Evolutionary conservation across 2,329 filamentous ascomycete species (phyloP), one percentile per base, ranked within the genome.

Genomic region (Botrytis galanthina): DNA sequence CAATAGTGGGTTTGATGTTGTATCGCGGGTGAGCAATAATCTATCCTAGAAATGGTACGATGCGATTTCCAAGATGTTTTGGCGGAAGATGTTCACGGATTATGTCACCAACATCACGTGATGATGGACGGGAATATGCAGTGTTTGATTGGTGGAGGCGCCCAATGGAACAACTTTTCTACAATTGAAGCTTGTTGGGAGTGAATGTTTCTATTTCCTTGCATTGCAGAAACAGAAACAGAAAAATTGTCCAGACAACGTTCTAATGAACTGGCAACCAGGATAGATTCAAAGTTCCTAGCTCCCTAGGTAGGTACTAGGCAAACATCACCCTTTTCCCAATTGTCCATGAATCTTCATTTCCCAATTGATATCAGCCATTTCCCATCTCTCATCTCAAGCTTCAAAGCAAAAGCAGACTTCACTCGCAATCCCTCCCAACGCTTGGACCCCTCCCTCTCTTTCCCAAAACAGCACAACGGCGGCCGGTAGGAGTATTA

Each of bases 1-100:
- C 26, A 51, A 32, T 75, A 61, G 54, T 61, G 64, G 59, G 61
- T 74, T 71, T 73, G 71, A 37, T 60, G 60, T 66, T 73, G 71
- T 71, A 57, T 71, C 60, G 54, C 59, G 69, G 66, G 70, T 37
- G 39, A 32, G 44, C 66, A 67, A 57, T 54, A 37, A 16, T 48
- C 59, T 60, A 57, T 60, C 54, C 29, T 57, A 57, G 70, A 71
- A 60, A 73, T 78, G 75, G 77, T 74, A 73, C 73, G 75, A 70
- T 73, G 12, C 51, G 51, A 63, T 59, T 67, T 70, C 67, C 67
- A 71, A 57, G 69, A 70, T 73, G 73, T 69, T 67, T 61, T n/a
- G 39, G 42, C 59, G 59, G n/a, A 63, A 73, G 70, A 62, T 42
- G 60, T 39, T 61, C 29, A 42, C 22, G 3, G 22, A 62, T 46